Evolutionary conservation across 2,329 filamentous ascomycete species (phyloP).

Genomic region (Emergomyces pasteurianus): DNA sequence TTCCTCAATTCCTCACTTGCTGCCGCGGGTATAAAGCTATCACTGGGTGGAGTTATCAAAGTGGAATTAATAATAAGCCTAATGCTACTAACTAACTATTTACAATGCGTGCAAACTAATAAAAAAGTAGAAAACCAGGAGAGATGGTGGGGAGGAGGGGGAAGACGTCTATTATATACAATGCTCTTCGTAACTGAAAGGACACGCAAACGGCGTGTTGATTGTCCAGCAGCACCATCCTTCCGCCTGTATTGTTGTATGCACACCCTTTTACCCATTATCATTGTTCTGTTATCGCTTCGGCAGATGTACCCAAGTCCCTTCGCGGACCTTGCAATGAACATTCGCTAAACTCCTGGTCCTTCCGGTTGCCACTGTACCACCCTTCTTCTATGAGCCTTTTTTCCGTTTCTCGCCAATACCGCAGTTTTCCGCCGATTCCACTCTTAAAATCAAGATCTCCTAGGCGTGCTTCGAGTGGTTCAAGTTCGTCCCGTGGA

Average conservation of each 20-base stretch:
- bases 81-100: too few relatives aligned
- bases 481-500: constrained; percentile 19
- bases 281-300: background rate
- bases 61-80: background rate
- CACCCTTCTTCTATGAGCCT: constrained; percentile 55
- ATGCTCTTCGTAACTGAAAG: background rate
- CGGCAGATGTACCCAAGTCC: background rate
- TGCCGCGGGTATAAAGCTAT: too few relatives aligned
- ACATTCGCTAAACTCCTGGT: constrained; percentile 21
- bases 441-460: constrained; percentile 69
- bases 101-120: background rate
- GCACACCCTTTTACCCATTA: background rate
- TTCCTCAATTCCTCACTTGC: too few relatives aligned
- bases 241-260: background rate
- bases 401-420: constrained; percentile 56
- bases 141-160: background rate
- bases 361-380: constrained; percentile 41
- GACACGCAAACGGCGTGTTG: background rate
- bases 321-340: constrained; percentile 14
- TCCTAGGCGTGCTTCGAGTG: constrained; percentile 46
- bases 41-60: background rate
- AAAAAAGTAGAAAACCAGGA: background rate
- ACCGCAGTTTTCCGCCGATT: constrained; percentile 48
- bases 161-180: background rate
- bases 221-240: background rate